Conservation (phyloP, 192 early-diverging fungal species). For the Mortierella alpina region DNA sequence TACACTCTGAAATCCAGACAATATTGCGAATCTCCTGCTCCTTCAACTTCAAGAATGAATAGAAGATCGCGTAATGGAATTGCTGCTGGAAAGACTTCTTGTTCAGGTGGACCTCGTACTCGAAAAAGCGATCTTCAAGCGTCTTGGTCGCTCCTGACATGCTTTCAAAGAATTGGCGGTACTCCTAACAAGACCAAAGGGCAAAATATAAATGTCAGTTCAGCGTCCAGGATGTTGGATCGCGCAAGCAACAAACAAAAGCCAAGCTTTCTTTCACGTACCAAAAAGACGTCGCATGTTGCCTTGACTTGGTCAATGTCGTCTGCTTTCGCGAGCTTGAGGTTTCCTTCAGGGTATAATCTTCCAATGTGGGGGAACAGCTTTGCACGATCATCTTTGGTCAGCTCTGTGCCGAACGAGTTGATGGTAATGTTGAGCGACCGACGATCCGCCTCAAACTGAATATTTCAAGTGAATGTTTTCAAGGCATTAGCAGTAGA, state of each 20-base stretch:
- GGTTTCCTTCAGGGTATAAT: slow-evolving; percentile 92
- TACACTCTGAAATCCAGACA: slow-evolving; percentile 98
- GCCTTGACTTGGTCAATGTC: slow-evolving; percentile 95
- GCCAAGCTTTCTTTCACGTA: slow-evolving; percentile 45
- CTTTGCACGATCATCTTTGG: slow-evolving; percentile 96
- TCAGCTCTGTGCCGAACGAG: slow-evolving; percentile 96
- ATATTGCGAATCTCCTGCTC: slow-evolving; percentile 99
- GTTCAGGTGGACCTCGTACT: slow-evolving; percentile 94
- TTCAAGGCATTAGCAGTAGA: neutral
- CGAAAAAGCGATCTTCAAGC: slow-evolving; percentile 96
- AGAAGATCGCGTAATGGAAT: slow-evolving; percentile 97
- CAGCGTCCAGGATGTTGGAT: neutral
- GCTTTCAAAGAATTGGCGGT: slow-evolving; percentile 85
- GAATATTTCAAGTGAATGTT: neutral
- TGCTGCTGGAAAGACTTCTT: slow-evolving; percentile 94
- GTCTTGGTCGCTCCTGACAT: slow-evolving; percentile 68
- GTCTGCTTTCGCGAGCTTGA: slow-evolving; percentile 85
- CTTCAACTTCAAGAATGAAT: slow-evolving; percentile 94
- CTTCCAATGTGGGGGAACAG: slow-evolving; percentile 92
- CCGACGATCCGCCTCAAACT: slow-evolving; percentile 99
- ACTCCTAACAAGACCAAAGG: slow-evolving; percentile 70
- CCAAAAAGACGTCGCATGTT: slow-evolving; percentile 83
- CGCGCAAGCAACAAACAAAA: neutral
- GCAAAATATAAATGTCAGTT: neutral
- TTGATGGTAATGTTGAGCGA: slow-evolving; percentile 99